phyloP scores from a whole-genome alignment of 495 filamentous ascomycete genomes.

The Thermothielavioides terrestris region DNA sequence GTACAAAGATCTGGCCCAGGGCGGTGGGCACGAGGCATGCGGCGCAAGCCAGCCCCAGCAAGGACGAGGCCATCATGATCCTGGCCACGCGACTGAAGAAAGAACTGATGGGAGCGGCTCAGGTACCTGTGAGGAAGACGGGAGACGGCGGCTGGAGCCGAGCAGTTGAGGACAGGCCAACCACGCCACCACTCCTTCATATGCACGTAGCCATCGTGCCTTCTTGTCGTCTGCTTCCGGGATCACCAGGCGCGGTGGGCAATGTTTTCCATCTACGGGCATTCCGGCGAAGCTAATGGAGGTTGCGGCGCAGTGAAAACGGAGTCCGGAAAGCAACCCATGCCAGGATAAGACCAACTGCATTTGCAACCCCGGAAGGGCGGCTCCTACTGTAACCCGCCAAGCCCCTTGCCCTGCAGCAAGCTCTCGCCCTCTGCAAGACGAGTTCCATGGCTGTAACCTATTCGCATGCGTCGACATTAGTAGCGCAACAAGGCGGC shows the following conservation, averaged over 20 bases:
- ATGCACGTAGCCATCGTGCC: neutral
- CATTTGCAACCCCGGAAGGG: neutral
- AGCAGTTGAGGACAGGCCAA: too few species aligned
- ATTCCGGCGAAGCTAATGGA: slow-evolving; percentile 11
- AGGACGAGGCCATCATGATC: neutral
- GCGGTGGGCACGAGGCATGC: neutral
- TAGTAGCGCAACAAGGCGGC: too few species aligned
- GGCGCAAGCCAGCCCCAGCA: neutral
- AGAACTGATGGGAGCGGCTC: neutral
- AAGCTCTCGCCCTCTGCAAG: too few species aligned
- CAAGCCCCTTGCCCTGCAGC: neutral
- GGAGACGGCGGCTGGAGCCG: neutral
- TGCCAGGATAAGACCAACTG: neutral
- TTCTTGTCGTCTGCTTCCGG: too few species aligned
- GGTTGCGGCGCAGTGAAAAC: neutral
- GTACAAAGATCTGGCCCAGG: neutral
- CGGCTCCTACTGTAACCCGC: neutral
- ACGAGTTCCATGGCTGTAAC: neutral
- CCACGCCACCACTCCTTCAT: neutral
- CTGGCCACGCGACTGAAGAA: too few species aligned
- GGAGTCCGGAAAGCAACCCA: neutral
- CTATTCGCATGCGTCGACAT: neutral
- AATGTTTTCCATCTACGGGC: slow-evolving; percentile 2
- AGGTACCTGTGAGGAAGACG: neutral
- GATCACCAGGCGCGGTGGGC: too few species aligned